phyloP scores from a whole-genome alignment of 169 alveolate species.

The Babesia caballi region DNA sequence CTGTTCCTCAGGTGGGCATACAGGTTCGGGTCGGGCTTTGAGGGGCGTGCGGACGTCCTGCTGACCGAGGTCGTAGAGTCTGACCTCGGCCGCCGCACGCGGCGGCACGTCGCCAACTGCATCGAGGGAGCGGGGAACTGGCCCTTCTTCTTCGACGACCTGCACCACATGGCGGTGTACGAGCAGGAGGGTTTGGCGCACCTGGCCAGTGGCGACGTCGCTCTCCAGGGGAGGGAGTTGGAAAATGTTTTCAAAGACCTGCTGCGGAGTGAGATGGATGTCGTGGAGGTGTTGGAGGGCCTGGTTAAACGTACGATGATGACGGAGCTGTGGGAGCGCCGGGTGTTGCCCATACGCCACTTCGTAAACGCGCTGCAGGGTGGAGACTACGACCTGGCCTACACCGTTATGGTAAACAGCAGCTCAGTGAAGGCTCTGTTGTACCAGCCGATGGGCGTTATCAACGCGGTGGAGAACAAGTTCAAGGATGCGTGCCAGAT shows the following conservation, averaged over 20 bases:
- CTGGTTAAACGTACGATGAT: conserved; percentile 15
- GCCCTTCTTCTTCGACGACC: conserved; percentile 59
- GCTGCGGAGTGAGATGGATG: background rate
- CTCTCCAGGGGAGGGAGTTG: background rate
- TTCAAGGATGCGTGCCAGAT: conserved; percentile 28
- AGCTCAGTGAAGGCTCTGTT: conserved; percentile 20
- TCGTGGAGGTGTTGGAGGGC: background rate
- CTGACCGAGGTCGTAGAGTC: conserved; percentile 37
- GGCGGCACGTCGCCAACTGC: conserved; percentile 38
- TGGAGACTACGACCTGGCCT: conserved; percentile 39
- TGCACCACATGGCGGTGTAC: conserved; percentile 7
- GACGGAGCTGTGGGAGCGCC: conserved; percentile 42
- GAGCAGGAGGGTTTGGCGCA: background rate
- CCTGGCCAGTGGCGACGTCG: background rate
- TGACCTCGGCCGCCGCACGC: conserved; percentile 10
- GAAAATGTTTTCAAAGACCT: background rate
- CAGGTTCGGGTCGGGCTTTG: background rate
- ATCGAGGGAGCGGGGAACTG: conserved; percentile 32
- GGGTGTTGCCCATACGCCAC: conserved; percentile 40
- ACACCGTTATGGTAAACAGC: conserved; percentile 33
- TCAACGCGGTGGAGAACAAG: conserved; percentile 50
- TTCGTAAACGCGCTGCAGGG: conserved; percentile 39
- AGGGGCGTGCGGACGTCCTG: background rate
- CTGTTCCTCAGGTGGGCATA: conserved; percentile 25
- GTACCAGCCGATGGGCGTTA: conserved; percentile 8